These are phyloP conservation scores for Microcos paniculata DNA, from an alignment of 345 rosid species.

Conservation along the genomic window DNA sequence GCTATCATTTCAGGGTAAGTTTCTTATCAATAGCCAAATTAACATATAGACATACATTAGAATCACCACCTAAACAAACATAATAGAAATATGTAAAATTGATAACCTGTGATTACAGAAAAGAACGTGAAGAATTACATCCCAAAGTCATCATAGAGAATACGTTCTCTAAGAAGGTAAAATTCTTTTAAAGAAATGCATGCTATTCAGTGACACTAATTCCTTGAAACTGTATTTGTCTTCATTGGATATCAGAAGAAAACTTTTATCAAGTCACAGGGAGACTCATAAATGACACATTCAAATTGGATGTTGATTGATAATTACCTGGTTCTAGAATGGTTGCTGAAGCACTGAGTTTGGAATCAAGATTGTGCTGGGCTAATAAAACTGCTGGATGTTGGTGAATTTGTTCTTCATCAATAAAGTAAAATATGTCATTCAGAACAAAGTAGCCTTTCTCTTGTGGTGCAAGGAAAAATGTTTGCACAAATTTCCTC, in stretches of 20 bases:
- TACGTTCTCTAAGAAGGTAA: neutral
- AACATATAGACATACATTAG: neutral
- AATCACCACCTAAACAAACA: neutral
- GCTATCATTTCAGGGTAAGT: neutral
- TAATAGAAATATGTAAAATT: neutral
- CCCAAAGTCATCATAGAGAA: neutral
- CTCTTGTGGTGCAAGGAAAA: constrained; percentile 79
- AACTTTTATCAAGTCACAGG: neutral
- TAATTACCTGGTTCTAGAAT: constrained; percentile 51
- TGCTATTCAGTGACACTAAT: neutral
- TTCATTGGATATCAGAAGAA: neutral
- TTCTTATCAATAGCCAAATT: neutral
- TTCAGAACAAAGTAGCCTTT: constrained; percentile 67
- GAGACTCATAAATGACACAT: neutral
- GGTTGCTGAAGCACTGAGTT: constrained; percentile 31
- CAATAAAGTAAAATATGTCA: constrained; percentile 61
- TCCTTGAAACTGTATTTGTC: neutral
- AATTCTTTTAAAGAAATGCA: constrained; percentile 10
- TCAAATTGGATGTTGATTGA: neutral
- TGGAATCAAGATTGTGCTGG: constrained; percentile 39
- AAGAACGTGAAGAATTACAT: neutral
- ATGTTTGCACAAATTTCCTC: constrained; percentile 63
- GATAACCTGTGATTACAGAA: neutral
- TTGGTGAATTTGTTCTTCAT: constrained; percentile 49
- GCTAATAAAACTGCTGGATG: constrained; percentile 53